Evolutionary conservation across 352 stramenopile species (phyloP), one percentile per base, ranked within the genome.

Genomic region (Pythium dissimile): DNA sequence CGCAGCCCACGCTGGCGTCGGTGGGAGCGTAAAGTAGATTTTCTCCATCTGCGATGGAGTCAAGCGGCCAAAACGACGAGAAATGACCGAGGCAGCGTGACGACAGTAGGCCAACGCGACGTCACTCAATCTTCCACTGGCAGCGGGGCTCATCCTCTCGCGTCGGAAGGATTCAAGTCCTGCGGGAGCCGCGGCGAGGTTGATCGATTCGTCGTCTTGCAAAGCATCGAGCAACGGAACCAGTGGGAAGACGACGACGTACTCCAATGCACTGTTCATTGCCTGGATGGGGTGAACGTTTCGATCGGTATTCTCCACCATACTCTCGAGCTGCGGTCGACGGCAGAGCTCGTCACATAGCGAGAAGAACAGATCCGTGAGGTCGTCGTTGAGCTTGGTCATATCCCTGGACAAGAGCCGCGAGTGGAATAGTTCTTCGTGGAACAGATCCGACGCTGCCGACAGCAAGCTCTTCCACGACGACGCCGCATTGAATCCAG

Each of bases 351-450:
- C 20, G n/a, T 66, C 59, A 38, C 65, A 72, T 11, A 80, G 61
- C 11, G 31, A 9, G 1, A 39, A 51, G 24, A 76, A 75, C 15
- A 49, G 6, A 16, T 50, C 38, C 7, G 3, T 8, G 27, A 58
- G 16, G 28, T 72, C 71, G 16, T 73, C 57, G 15, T 62, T 67
- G 12, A 80, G 31, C 7, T 44, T 66, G 2, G 73, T 35, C 26
- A 72, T 62, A 8, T 74, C 64, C 2, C 64, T 50, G 4, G 71
- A 75, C 13, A 76, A 31, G 0, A 76, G 52, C 2, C 62, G 61
- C 1, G 64, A 64, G 8, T 67, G 27, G 44, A 72, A 68, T 1
- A 76, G 38, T 42, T 80, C 67, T 8, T 46, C 38, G 2, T 28
- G 35, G 12, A 47, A 73, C 38, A 71, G 34, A 2, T 62, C 11